These are phyloP conservation scores for Diplodia corticola DNA, from an alignment of 2,329 filamentous ascomycete species.

Conservation along the genomic window DNA sequence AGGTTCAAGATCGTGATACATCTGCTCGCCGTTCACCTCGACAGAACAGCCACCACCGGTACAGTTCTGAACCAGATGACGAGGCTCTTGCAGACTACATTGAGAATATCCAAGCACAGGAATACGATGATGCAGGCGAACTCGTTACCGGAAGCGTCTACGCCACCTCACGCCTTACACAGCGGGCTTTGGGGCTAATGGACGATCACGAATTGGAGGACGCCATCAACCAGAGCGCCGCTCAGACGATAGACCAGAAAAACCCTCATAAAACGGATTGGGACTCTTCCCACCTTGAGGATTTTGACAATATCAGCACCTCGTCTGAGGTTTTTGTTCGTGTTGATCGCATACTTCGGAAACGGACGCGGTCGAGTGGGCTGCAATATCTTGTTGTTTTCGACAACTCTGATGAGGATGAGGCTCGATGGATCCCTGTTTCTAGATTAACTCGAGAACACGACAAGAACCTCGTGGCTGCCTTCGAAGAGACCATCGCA, in stretches of 20 bases:
- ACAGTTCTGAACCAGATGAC: constrained; percentile 44
- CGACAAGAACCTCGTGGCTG: constrained; percentile 33
- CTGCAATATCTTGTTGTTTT: constrained; percentile 56
- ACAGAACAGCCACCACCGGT: not conserved
- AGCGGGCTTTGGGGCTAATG: constrained; percentile 37
- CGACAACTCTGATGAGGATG: constrained; percentile 45
- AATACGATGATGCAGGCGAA: constrained; percentile 34
- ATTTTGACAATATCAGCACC: constrained; percentile 53
- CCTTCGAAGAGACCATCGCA: constrained; percentile 29
- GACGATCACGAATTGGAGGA: constrained; percentile 34
- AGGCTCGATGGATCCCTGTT: constrained; percentile 52
- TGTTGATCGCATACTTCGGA: constrained; percentile 47
- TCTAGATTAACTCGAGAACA: constrained; percentile 29
- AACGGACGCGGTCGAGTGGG: constrained; percentile 47
- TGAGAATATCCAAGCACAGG: constrained; percentile 60
- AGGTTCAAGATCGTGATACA: not conserved
- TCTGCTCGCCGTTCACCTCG: not conserved
- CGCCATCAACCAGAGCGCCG: not conserved
- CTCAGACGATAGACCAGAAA: not conserved
- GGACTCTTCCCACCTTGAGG: constrained; percentile 47
- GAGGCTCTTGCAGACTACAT: constrained; percentile 69
- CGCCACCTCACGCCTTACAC: constrained; percentile 25
- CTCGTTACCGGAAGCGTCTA: not conserved
- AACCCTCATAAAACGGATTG: constrained; percentile 37
- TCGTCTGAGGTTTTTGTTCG: constrained; percentile 48